Evolutionary conservation across 768 basidiomycete species (phyloP).

Genomic region (Galerina sulciceps): DNA sequence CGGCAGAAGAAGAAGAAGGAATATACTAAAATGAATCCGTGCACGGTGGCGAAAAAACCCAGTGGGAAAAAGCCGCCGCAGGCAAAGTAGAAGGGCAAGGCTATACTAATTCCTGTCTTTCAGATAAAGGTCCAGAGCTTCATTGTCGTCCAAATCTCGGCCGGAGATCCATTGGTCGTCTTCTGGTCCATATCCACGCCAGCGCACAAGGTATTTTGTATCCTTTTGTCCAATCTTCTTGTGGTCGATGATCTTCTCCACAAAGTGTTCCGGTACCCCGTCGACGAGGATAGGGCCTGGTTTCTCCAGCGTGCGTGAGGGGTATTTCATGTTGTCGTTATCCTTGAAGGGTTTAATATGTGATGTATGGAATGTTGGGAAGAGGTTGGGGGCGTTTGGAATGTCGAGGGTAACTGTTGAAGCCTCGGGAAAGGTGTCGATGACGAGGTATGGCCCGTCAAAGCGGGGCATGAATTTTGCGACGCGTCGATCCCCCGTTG

Average conservation of each 20-base stretch:
- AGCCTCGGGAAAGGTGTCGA: background rate
- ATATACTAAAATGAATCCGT: background rate
- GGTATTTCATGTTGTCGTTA: constrained; percentile 36
- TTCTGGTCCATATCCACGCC: constrained; percentile 27
- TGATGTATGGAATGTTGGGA: constrained; percentile 39
- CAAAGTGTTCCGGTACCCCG: constrained; percentile 22
- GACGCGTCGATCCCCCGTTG: constrained; percentile 18
- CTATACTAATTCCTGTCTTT: background rate
- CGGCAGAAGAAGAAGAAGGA: background rate
- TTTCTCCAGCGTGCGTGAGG: constrained; percentile 16
- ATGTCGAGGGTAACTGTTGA: constrained; percentile 29
- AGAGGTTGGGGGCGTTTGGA: constrained; percentile 20
- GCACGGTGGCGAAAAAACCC: constrained; percentile 18
- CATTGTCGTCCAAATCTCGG: constrained; percentile 23
- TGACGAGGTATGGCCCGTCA: constrained; percentile 34
- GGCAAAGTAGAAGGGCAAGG: constrained; percentile 8
- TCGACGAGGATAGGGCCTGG: constrained; percentile 30
- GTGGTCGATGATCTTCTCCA: constrained; percentile 28
- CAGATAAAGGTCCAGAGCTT: constrained; percentile 12
- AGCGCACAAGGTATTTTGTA: constrained; percentile 31
- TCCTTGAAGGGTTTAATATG: constrained; percentile 24
- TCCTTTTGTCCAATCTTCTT: constrained; percentile 20
- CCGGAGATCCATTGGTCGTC: constrained; percentile 33
- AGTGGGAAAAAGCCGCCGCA: constrained; percentile 18
- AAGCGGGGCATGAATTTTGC: constrained; percentile 42